A percentile compares a stretch with the other conserved stretches of the same genome.
These are phyloP conservation scores for Yamadazyma sp. DNA, from an alignment of 1,139 yeast species.

Conservation along the genomic window DNA sequence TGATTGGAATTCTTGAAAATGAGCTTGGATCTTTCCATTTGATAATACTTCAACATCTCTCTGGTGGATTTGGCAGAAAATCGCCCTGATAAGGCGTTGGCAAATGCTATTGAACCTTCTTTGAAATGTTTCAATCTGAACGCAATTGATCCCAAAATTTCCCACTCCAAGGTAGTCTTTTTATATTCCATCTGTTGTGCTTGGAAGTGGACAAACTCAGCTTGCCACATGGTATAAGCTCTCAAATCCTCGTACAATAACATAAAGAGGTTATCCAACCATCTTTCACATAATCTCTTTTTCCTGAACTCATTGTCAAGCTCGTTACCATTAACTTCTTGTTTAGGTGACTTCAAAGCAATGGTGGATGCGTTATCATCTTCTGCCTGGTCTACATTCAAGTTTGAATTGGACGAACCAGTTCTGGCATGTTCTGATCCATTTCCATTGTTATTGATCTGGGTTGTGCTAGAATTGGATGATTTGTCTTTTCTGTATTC, in stretches of 20 bases:
- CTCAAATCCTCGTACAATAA: slow-evolving; percentile 85
- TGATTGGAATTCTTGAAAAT: slow-evolving; percentile 29
- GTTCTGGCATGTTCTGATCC: slow-evolving; percentile 7
- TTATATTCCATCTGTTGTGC: slow-evolving; percentile 72
- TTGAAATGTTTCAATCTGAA: slow-evolving; percentile 74
- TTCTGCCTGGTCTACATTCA: slow-evolving; percentile 16
- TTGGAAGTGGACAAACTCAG: slow-evolving; percentile 65
- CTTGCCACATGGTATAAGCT: slow-evolving; percentile 88
- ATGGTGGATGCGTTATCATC: slow-evolving; percentile 35
- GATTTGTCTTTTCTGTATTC: slow-evolving; percentile 62
- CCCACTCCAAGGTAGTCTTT: slow-evolving; percentile 92
- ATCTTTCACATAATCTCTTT: slow-evolving; percentile 88
- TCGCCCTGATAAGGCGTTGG: slow-evolving; percentile 72
- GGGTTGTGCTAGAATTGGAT: slow-evolving; percentile 9
- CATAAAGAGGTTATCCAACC: slow-evolving; percentile 89
- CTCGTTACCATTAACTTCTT: slow-evolving; percentile 18
- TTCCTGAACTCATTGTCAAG: slow-evolving; percentile 53
- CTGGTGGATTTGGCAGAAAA: slow-evolving; percentile 81
- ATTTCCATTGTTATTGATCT: slow-evolving; percentile 11
- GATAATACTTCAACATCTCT: slow-evolving; percentile 68
- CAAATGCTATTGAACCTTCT: slow-evolving; percentile 82
- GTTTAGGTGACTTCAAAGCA: slow-evolving; percentile 40
- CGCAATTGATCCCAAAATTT: slow-evolving; percentile 80
- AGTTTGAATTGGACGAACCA: slow-evolving; percentile 12
- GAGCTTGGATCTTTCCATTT: slow-evolving; percentile 43